Conservation (phyloP, 257 asterid genomes). For the Salvia miltiorrhiza region DNA sequence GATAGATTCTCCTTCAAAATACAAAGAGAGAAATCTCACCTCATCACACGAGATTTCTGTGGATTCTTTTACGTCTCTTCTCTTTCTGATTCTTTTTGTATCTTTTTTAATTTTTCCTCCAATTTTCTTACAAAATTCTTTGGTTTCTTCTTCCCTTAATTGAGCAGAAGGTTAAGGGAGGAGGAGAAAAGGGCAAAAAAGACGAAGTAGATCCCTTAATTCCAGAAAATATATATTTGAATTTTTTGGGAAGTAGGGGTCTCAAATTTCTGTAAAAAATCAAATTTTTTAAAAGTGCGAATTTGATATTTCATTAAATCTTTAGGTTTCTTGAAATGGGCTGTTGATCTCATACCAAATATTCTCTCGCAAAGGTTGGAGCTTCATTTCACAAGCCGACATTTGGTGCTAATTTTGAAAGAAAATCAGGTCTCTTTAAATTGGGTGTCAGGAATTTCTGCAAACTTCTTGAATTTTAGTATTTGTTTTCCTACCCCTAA, state of each 20-base stretch:
- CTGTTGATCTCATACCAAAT: slow-evolving; percentile 10
- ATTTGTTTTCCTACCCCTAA: neutral
- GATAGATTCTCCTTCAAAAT: too few relatives aligned
- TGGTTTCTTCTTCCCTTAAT: too few relatives aligned
- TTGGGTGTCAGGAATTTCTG: slow-evolving; percentile 11
- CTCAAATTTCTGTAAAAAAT: slow-evolving; percentile 22
- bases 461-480: slow-evolving; percentile 12
- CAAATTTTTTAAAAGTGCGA: slow-evolving; percentile 21
- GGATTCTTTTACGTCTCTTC: too few relatives aligned
- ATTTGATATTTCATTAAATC: slow-evolving; percentile 16
- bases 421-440: too few relatives aligned
- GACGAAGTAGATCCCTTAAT: neutral
- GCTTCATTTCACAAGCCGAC: neutral
- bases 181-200: slow-evolving; percentile 14
- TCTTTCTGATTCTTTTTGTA: slow-evolving; percentile 25
- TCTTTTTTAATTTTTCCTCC: slow-evolving; percentile 16
- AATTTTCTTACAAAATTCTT: slow-evolving; percentile 21
- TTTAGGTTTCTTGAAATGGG: slow-evolving; percentile 20
- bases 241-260: slow-evolving; percentile 24
- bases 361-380: neutral
- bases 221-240: slow-evolving; percentile 11
- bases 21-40: too few relatives aligned
- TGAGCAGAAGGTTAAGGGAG: too few relatives aligned
- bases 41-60: too few relatives aligned
- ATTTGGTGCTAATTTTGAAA: slow-evolving; percentile 5